Evolutionary conservation across 1,139 yeast genomes (phyloP).

Genomic region (Suhomyces wounanorum): DNA sequence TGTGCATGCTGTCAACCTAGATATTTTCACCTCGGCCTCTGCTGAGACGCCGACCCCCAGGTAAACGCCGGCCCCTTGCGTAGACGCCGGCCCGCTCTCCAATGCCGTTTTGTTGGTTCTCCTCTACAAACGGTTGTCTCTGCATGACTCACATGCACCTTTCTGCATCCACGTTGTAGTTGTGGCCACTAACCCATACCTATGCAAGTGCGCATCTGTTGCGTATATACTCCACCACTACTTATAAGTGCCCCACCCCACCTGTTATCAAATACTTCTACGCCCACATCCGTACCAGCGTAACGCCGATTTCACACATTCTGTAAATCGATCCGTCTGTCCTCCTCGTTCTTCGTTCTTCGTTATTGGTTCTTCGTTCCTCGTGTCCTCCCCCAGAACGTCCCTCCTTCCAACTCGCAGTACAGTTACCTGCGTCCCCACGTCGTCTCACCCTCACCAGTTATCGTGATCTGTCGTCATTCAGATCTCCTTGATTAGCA

Average conservation of each 20-base stretch:
- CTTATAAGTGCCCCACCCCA: slow-evolving; percentile 1
- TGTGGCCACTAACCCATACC: background rate
- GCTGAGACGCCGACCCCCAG: too few relatives aligned
- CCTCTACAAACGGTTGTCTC: background rate
- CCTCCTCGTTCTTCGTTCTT: background rate
- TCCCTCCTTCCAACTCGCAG: background rate
- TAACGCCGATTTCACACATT: too few relatives aligned
- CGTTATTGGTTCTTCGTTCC: too few relatives aligned
- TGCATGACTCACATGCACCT: slow-evolving; percentile 12
- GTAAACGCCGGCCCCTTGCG: too few relatives aligned
- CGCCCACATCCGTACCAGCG: background rate
- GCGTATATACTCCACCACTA: background rate
- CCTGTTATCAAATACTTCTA: background rate
- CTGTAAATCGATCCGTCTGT: too few relatives aligned
- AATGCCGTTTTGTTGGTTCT: background rate
- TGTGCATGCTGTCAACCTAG: too few relatives aligned
- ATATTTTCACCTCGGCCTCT: too few relatives aligned
- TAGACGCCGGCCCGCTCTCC: background rate
- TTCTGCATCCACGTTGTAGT: slow-evolving; percentile 7
- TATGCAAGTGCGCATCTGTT: background rate
- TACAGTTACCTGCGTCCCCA: background rate
- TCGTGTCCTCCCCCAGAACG: background rate
- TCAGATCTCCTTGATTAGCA: too few relatives aligned
- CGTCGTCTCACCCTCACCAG: background rate
- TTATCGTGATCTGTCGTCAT: background rate